A percentile compares a stretch with the other conserved stretches of the same genome.
These are phyloP conservation scores for Cryptomeria japonica DNA, from an alignment of 75 land plant species.

Conservation along the genomic window DNA sequence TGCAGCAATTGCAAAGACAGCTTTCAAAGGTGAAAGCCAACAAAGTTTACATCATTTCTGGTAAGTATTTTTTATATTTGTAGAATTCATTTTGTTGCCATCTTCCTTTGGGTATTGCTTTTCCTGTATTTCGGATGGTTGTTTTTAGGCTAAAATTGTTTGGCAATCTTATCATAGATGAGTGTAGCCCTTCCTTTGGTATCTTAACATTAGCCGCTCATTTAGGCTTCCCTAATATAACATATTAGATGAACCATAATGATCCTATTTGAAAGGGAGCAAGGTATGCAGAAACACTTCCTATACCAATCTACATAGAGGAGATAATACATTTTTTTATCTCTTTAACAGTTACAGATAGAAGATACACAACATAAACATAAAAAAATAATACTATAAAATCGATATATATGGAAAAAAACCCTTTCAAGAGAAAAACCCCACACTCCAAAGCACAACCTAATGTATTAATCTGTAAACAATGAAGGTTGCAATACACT, in stretches of 20 bases:
- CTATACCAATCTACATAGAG: no score
- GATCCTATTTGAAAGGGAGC: background rate
- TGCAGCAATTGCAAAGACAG: slow-evolving; percentile 82
- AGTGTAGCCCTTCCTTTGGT: background rate
- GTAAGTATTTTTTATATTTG: slow-evolving; percentile 28
- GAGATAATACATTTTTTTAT: no score
- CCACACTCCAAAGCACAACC: no score
- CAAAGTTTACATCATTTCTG: slow-evolving; percentile 94
- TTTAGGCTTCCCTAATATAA: background rate
- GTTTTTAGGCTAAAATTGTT: background rate
- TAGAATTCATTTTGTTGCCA: background rate
- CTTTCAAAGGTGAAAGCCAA: slow-evolving; percentile 91
- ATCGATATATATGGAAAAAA: no score
- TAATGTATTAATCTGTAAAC: no score
- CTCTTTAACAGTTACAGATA: no score
- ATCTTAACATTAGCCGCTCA: background rate
- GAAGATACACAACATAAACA: no score
- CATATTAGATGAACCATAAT: background rate
- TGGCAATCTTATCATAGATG: background rate
- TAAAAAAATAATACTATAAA: no score
- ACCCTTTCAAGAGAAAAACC: no score
- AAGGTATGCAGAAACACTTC: no score
- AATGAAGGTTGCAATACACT: no score
- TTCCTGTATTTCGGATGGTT: background rate
- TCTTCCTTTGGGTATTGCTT: background rate